Conservation (phyloP, 208 protist species). For the Leishmania tropica region DNA sequence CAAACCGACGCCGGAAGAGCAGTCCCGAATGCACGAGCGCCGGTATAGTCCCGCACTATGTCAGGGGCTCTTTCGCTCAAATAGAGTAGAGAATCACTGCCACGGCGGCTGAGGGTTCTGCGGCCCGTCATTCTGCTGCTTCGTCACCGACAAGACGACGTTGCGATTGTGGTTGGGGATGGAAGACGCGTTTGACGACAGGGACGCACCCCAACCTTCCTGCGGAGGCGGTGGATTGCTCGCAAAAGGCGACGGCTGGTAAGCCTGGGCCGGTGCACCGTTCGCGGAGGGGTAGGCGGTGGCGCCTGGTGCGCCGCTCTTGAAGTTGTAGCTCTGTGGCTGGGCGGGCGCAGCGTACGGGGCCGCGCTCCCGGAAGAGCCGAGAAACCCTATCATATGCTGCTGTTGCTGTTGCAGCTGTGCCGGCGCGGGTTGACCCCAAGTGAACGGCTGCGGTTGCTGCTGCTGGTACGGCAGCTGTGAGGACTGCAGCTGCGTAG, state of each 20-base stretch:
- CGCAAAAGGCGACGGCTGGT: slow-evolving; percentile 1
- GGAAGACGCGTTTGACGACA: slow-evolving; percentile 2
- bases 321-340: not conserved
- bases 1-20: not conserved
- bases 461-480: slow-evolving; percentile 10
- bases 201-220: not conserved
- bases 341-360: not conserved
- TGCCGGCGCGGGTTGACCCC: not conserved
- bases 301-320: not conserved
- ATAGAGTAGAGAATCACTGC: not conserved
- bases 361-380: not conserved
- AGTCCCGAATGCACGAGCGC: not conserved
- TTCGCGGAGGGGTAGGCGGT: not conserved
- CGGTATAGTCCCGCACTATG: not conserved
- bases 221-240: not conserved
- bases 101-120: not conserved
- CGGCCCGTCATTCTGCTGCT: not conserved
- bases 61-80: no score
- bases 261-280: not conserved
- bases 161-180: slow-evolving; percentile 16
- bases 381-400: not conserved
- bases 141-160: slow-evolving; percentile 13
- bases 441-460: slow-evolving; percentile 10
- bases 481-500: not conserved
- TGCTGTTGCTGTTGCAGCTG: slow-evolving; percentile 13